A percentile compares a stretch with the other conserved stretches of the same genome.
phyloP scores from a whole-genome alignment of 768 basidiomycete genomes.

The Aureoboletus auriporus region DNA sequence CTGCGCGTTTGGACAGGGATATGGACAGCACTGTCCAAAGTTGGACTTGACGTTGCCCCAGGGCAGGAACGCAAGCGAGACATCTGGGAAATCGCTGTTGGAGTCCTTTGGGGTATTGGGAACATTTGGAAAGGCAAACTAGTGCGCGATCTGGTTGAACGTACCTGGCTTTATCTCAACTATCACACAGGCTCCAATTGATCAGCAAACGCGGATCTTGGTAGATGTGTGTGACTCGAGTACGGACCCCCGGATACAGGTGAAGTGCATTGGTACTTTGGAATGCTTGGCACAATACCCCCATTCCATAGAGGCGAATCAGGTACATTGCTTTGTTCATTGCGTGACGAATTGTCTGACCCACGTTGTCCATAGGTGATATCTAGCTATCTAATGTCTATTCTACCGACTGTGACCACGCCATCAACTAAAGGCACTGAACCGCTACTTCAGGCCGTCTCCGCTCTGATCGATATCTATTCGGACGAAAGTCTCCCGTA shows the following conservation, averaged over 20 bases:
- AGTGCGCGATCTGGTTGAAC: constrained; percentile 35
- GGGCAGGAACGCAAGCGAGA: constrained; percentile 70
- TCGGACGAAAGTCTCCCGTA: constrained; percentile 81
- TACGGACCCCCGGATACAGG: constrained; percentile 51
- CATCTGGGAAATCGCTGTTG: constrained; percentile 76
- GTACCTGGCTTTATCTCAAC: constrained; percentile 7
- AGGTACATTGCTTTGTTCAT: constrained; percentile 26
- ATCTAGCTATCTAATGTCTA: constrained; percentile 59
- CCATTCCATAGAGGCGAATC: constrained; percentile 54
- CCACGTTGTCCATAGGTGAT: constrained; percentile 44
- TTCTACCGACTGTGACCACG: constrained; percentile 43
- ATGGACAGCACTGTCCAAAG: constrained; percentile 57
- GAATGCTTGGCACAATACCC: constrained; percentile 77
- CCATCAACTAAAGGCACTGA: constrained; percentile 53
- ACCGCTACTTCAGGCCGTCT: constrained; percentile 70
- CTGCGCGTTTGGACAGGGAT: constrained; percentile 57
- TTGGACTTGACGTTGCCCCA: constrained; percentile 55
- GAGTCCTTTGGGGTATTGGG: constrained; percentile 87
- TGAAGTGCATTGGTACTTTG: constrained; percentile 82
- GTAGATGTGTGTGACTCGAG: constrained; percentile 61
- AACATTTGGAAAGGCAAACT: constrained; percentile 67
- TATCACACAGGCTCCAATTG: constrained; percentile 45
- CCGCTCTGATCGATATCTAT: constrained; percentile 89
- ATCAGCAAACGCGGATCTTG: constrained; percentile 59
- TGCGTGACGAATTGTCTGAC: not conserved